These are phyloP conservation scores for Spergularia azorica DNA, from an alignment of 179 eudicot species.

Conservation along the genomic window DNA sequence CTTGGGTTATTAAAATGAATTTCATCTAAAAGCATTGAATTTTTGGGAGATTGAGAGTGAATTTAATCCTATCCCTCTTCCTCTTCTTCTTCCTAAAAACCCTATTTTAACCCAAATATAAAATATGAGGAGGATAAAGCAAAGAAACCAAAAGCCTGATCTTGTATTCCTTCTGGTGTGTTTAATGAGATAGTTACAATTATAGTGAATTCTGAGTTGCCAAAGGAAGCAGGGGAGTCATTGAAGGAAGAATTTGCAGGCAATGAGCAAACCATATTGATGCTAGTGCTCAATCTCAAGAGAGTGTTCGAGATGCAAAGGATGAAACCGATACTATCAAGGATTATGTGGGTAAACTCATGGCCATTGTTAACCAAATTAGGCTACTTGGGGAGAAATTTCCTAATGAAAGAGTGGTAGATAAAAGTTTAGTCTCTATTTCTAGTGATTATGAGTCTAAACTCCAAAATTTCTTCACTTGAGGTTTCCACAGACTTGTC, in stretches of 20 bases:
- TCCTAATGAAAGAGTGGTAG: neutral
- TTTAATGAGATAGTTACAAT: too few relatives aligned
- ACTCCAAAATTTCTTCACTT: neutral
- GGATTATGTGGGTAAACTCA: neutral
- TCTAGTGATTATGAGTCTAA: neutral
- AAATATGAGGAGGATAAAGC: too few relatives aligned
- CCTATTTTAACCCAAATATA: too few relatives aligned
- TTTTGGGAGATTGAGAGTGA: too few relatives aligned
- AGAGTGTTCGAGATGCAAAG: slow-evolving; percentile 12
- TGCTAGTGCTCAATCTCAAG: neutral
- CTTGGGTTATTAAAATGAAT: too few relatives aligned
- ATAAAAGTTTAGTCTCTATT: neutral
- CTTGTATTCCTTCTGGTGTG: too few relatives aligned
- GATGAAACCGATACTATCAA: neutral
- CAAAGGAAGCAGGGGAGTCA: too few relatives aligned
- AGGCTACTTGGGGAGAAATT: neutral
- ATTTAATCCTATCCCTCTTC: too few relatives aligned
- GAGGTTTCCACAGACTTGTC: neutral
- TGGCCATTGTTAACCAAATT: slow-evolving; percentile 8
- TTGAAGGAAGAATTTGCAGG: neutral
- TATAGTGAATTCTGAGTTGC: too few relatives aligned
- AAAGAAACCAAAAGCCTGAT: too few relatives aligned
- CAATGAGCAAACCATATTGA: neutral
- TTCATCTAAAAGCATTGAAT: too few relatives aligned
- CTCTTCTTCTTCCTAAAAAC: too few relatives aligned